Evolutionary conservation across 495 filamentous ascomycete genomes (phyloP), one percentile per base, ranked within the genome.

Genomic region (Amniculicola lignicola): DNA sequence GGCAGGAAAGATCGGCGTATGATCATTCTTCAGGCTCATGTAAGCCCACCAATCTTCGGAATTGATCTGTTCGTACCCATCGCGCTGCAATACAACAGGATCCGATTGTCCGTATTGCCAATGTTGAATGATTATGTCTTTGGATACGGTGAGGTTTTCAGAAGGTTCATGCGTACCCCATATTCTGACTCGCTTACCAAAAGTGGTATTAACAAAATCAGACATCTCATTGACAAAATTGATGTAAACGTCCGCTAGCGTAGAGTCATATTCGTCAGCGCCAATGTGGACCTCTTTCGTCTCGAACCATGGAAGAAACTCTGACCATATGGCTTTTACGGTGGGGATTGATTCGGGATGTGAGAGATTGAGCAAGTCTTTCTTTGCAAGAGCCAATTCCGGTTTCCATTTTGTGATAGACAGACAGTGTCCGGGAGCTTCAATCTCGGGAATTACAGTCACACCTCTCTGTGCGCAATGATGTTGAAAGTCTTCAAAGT

Each of bases 31-130:
- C 42, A 82, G 45, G 10, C 73, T 73, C 59, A 80, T 75, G 51
- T 82, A 82, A 0, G 72, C 77, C 78, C 78, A 82, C 74, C 74
- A 76, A 51, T 82, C 79, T 25, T 82, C 72, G 0, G 76, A 79
- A 49, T 82, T 82, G 54, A 82, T 70, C 33, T 77, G 29, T 4
- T 69, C 51, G 51, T 79, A 79, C 4, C 72, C 75, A 1, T 67
- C 54, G 0, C 54, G 53, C 12, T 71, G 69, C 0, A 81, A 66
- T 7, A 48, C 50, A 5, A 78, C 66, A 0, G 78, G 77, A 31
- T 82, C 77, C 0, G 78, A 81, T 46, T 82, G 72, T 14, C 78
- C 79, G 52, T 77, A 77, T 48, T 82, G 78, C 79, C 79, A 82
- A 54, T 81, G 79, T 61, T 82, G 78, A 9, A 76, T 73, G 10